These are phyloP conservation scores for Cryptococcus floricola DNA, from an alignment of 1,284 basidiomycete genomes.

Conservation along the genomic window DNA sequence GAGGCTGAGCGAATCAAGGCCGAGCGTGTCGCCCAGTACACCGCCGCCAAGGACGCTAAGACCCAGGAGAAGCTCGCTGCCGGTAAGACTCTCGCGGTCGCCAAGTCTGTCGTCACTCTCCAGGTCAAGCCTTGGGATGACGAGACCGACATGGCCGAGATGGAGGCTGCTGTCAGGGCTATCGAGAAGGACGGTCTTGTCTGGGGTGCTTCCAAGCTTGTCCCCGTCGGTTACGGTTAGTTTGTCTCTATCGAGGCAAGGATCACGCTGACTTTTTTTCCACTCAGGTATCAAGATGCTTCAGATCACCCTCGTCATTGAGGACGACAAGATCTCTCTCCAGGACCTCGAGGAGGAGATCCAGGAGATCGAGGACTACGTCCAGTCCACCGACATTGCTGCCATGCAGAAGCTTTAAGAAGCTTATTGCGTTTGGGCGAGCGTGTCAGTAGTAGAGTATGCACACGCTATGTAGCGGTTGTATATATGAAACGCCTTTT, in stretches of 20 bases:
- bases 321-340: constrained; percentile 82
- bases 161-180: constrained; percentile 79
- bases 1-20: constrained; percentile 94
- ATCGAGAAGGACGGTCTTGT: constrained; percentile 89
- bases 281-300: constrained; percentile 73
- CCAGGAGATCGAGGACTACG: constrained; percentile 83
- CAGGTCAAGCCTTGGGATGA: constrained; percentile 99
- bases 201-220: constrained; percentile 82
- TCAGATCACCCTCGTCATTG: constrained; percentile 92
- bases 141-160: constrained; percentile 89
- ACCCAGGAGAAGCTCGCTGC: constrained; percentile 55
- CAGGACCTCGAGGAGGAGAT: constrained; percentile 93
- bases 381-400: constrained; percentile 89
- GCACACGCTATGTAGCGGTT: neutral
- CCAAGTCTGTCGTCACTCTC: constrained; percentile 79
- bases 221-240: constrained; percentile 68
- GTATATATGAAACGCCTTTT: neutral
- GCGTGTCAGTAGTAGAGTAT: neutral
- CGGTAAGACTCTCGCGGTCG: constrained; percentile 62
- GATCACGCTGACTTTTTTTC: no score
- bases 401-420: constrained; percentile 40
- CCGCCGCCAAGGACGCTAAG: constrained; percentile 89
- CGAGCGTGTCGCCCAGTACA: constrained; percentile 91
- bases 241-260: neutral
- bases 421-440: neutral